Evolutionary conservation across 306 rosid species (phyloP).

Genomic region (Vigna radiata): DNA sequence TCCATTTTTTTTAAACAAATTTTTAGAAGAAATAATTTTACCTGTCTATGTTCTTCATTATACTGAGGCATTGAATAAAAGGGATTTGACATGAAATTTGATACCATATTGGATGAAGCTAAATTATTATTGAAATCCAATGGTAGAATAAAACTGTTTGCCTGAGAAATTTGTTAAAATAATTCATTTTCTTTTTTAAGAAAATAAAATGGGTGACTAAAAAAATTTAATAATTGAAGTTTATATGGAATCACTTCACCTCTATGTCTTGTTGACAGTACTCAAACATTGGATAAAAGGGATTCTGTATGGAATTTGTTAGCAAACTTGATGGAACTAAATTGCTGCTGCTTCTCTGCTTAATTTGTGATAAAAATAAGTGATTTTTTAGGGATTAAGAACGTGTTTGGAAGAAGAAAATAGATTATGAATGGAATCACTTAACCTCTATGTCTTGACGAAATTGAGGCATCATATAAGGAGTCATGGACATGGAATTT

Average conservation of each 20-base stretch:
- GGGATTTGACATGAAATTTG: background rate
- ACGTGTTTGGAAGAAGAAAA: background rate
- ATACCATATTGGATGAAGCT: background rate
- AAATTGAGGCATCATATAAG: background rate
- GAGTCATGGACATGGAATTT: background rate
- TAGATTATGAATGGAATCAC: background rate
- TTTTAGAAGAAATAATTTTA: background rate
- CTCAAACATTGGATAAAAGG: background rate
- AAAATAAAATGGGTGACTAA: background rate
- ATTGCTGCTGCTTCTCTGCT: background rate
- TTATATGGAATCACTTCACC: background rate
- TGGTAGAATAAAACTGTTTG: background rate
- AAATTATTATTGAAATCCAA: conserved; percentile 22
- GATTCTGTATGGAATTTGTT: background rate
- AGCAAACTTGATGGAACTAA: background rate
- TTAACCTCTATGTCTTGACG: background rate
- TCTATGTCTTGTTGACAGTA: background rate
- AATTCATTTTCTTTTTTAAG: too few relatives aligned
- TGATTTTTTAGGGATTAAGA: background rate
- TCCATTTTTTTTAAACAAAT: too few relatives aligned
- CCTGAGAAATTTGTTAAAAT: background rate
- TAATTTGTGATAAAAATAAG: background rate
- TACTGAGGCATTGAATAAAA: background rate
- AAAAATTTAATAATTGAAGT: background rate
- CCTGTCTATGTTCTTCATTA: background rate